Percentiles rank a stretch among this genome's conserved stretches.
Evolutionary conservation across 2,329 filamentous ascomycete genomes (phyloP).

Genomic region (Aschersonia sp.): DNA sequence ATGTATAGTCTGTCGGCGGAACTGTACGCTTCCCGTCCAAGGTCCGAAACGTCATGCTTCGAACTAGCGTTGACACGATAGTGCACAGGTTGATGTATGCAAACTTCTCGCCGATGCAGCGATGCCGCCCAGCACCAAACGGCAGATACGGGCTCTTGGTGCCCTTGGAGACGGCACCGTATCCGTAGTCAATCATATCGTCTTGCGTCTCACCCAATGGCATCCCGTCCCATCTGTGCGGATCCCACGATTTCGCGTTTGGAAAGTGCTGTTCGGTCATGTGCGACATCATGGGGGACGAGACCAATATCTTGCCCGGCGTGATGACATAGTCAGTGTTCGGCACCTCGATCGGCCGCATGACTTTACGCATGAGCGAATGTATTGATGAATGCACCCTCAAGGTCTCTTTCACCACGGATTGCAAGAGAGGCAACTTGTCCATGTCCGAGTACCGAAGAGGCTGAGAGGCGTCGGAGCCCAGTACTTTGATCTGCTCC

Average conservation of each 20-base stretch:
- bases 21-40: slow-evolving; percentile 39
- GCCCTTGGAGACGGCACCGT: slow-evolving; percentile 16
- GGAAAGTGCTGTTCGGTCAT: slow-evolving; percentile 46
- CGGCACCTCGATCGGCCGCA: slow-evolving; percentile 46
- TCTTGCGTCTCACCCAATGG: slow-evolving; percentile 5
- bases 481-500: slow-evolving; percentile 43
- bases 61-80: slow-evolving; percentile 47
- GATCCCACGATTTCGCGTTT: slow-evolving; percentile 12
- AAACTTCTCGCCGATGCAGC: slow-evolving; percentile 66
- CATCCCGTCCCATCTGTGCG: slow-evolving; percentile 14
- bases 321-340: slow-evolving; percentile 39
- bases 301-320: slow-evolving; percentile 32
- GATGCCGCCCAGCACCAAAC: slow-evolving; percentile 58
- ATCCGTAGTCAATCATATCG: slow-evolving; percentile 14
- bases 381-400: slow-evolving; percentile 60
- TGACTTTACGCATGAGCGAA: slow-evolving; percentile 59
- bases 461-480: slow-evolving; percentile 20
- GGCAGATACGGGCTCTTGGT: slow-evolving; percentile 38
- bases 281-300: slow-evolving; percentile 25
- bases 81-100: slow-evolving; percentile 55
- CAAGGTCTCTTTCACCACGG: slow-evolving; percentile 58
- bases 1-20: slow-evolving; percentile 50
- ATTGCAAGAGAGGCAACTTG: slow-evolving; percentile 43
- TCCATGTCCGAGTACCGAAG: slow-evolving; percentile 45
- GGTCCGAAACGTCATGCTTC: slow-evolving; percentile 45